Percentiles rank a stretch among this genome's conserved stretches.
Evolutionary conservation across 1,139 yeast genomes (phyloP).

Genomic region (Suhomyces coccinellae): DNA sequence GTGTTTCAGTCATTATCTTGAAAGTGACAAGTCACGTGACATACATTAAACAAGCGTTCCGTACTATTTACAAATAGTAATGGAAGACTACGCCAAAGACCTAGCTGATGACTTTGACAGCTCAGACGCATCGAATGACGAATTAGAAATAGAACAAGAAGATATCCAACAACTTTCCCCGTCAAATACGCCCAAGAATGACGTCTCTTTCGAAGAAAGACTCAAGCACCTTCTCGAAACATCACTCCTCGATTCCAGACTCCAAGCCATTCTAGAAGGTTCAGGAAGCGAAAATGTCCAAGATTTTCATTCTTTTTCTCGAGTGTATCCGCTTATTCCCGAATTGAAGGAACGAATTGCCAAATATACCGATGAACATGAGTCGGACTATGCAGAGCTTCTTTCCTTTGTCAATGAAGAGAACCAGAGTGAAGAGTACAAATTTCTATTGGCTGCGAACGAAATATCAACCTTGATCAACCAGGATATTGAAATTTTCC

Average conservation of each 20-base stretch:
- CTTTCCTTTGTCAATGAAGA: constrained; percentile 36
- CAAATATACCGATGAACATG: constrained; percentile 24
- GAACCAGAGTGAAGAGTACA: constrained; percentile 40
- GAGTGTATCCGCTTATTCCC: constrained; percentile 29
- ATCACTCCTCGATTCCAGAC: constrained; percentile 2
- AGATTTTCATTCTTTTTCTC: constrained; percentile 24
- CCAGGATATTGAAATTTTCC: constrained; percentile 53
- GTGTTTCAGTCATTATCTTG: background rate
- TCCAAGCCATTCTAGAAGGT: constrained; percentile 8
- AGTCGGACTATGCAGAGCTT: constrained; percentile 38
- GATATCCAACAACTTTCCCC: background rate
- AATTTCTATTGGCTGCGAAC: constrained; percentile 56
- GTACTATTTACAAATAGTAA: background rate
- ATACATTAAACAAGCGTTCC: background rate
- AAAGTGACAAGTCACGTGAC: background rate
- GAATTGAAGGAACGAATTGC: constrained; percentile 25
- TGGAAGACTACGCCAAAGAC: constrained; percentile 8
- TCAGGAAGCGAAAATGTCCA: constrained; percentile 4
- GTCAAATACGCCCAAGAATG: background rate
- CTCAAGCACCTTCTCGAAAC: constrained; percentile 5
- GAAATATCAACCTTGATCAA: constrained; percentile 56
- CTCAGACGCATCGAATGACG: constrained; percentile 3
- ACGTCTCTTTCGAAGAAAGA: constrained; percentile 4
- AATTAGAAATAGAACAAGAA: background rate
- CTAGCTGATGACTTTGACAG: constrained; percentile 7